Percentiles rank a stretch among this genome's conserved stretches.
phyloP scores from a whole-genome alignment of 2,329 filamentous ascomycete species.

The Davidsoniella australis region DNA sequence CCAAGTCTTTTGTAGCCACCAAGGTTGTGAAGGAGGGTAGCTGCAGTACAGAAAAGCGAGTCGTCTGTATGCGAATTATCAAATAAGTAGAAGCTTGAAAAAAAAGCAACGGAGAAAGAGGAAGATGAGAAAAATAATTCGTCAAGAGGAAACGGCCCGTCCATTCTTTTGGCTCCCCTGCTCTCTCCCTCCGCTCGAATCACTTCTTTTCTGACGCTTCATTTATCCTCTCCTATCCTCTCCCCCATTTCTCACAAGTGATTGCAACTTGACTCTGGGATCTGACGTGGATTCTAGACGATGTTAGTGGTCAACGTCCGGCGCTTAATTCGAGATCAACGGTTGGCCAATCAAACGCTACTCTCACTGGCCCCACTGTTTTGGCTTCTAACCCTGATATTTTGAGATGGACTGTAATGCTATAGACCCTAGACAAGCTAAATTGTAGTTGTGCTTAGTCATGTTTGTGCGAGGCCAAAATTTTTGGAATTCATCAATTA shows the following conservation, averaged over 20 bases:
- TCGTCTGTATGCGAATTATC: no score
- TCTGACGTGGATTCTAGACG: not conserved
- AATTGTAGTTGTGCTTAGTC: no score
- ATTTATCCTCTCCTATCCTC: not conserved
- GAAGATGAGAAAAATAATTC: not conserved
- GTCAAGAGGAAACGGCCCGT: no score
- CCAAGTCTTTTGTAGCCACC: no score
- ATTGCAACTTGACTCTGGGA: constrained; percentile 2
- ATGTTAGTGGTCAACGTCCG: constrained; percentile 12
- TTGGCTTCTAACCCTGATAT: no score
- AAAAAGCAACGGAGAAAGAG: not conserved
- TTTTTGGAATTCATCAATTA: no score
- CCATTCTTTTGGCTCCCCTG: not conserved
- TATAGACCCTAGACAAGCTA: no score
- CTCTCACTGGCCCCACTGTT: not conserved
- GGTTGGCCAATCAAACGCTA: constrained; percentile 9
- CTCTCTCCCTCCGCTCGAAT: not conserved
- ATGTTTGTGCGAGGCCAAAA: no score
- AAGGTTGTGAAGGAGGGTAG: no score
- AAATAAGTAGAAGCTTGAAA: no score
- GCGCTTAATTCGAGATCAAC: constrained; percentile 11
- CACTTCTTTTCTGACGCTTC: not conserved
- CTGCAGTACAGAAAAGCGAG: no score
- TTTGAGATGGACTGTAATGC: no score
- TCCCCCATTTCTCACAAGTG: not conserved